These are phyloP conservation scores for Lactarius hengduanensis DNA, from an alignment of 768 basidiomycete genomes.

Conservation along the genomic window DNA sequence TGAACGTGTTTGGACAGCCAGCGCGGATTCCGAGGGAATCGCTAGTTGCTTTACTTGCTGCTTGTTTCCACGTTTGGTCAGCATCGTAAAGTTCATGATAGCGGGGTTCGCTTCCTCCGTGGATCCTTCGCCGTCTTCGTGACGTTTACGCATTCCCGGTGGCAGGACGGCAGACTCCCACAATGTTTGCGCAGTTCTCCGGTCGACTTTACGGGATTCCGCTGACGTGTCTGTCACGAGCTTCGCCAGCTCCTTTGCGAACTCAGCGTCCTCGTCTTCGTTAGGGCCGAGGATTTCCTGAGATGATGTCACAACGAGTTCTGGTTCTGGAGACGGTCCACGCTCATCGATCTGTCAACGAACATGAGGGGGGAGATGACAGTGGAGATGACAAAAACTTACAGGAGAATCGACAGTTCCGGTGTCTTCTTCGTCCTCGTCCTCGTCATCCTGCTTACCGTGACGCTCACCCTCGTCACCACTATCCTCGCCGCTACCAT, in stretches of 20 bases:
- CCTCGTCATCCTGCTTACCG: slow-evolving; percentile 61
- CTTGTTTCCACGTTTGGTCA: slow-evolving; percentile 92
- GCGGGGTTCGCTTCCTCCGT: slow-evolving; percentile 38
- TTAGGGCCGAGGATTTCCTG: slow-evolving; percentile 79
- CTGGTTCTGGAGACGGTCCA: slow-evolving; percentile 74
- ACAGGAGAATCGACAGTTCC: slow-evolving; percentile 53
- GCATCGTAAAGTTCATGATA: slow-evolving; percentile 88
- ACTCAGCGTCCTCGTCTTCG: slow-evolving; percentile 89
- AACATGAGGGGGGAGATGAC: background rate
- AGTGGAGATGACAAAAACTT: slow-evolving; percentile 30
- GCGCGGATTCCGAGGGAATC: slow-evolving; percentile 80
- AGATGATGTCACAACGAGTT: slow-evolving; percentile 65
- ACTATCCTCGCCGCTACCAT: slow-evolving; percentile 59
- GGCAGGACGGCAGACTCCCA: slow-evolving; percentile 88
- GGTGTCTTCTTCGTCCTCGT: slow-evolving; percentile 57
- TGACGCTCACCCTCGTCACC: slow-evolving; percentile 47
- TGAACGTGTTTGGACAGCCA: slow-evolving; percentile 87
- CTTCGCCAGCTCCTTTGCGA: slow-evolving; percentile 93
- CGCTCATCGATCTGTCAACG: slow-evolving; percentile 57
- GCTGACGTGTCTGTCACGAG: slow-evolving; percentile 86
- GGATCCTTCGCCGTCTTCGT: slow-evolving; percentile 56
- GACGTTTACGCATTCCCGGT: slow-evolving; percentile 63
- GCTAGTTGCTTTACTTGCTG: slow-evolving; percentile 91
- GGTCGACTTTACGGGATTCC: slow-evolving; percentile 83
- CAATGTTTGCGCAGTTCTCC: slow-evolving; percentile 79